These are phyloP conservation scores for Domatiomyces catenatus DNA, from an alignment of 2,329 filamentous ascomycete species.

Conservation along the genomic window DNA sequence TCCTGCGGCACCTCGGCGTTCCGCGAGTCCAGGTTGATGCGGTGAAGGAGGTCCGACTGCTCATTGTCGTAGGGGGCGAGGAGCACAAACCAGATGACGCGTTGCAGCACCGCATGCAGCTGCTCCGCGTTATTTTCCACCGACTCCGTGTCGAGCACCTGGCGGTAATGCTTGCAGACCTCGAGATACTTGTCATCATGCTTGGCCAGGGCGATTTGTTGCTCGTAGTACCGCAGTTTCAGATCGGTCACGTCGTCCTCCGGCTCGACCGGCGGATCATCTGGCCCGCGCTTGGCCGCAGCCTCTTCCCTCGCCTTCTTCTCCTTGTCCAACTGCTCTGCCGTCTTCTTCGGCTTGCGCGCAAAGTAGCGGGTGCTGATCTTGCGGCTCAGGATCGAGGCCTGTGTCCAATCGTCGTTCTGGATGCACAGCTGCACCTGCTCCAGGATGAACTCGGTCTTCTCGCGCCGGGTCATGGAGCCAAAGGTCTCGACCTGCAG, in stretches of 20 bases:
- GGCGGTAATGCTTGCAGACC: slow-evolving; percentile 93
- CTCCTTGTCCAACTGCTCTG: slow-evolving; percentile 81
- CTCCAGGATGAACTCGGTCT: slow-evolving; percentile 95
- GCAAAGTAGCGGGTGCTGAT: slow-evolving; percentile 88
- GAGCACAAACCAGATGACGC: slow-evolving; percentile 95
- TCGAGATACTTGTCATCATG: slow-evolving; percentile 96
- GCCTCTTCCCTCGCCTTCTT: slow-evolving; percentile 72
- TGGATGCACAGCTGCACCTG: slow-evolving; percentile 93
- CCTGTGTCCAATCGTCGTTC: slow-evolving; percentile 90
- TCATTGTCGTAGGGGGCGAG: slow-evolving; percentile 96
- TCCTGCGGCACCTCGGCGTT: slow-evolving; percentile 65
- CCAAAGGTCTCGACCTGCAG: slow-evolving; percentile 98
- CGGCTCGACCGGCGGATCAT: slow-evolving; percentile 58
- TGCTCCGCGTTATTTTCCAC: slow-evolving; percentile 81
- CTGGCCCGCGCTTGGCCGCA: slow-evolving; percentile 63
- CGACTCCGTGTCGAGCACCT: slow-evolving; percentile 89
- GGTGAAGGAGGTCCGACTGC: slow-evolving; percentile 90
- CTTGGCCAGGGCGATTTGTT: slow-evolving; percentile 89
- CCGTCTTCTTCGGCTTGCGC: slow-evolving; percentile 77
- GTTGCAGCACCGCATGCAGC: slow-evolving; percentile 72
- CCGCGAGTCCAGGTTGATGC: slow-evolving; percentile 71
- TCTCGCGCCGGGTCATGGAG: slow-evolving; percentile 91
- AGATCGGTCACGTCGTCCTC: slow-evolving; percentile 76
- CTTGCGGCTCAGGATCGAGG: slow-evolving; percentile 83
- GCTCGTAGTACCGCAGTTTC: slow-evolving; percentile 91